phyloP scores from a whole-genome alignment of 805 yeast species.

The Yarrowia bubula region DNA sequence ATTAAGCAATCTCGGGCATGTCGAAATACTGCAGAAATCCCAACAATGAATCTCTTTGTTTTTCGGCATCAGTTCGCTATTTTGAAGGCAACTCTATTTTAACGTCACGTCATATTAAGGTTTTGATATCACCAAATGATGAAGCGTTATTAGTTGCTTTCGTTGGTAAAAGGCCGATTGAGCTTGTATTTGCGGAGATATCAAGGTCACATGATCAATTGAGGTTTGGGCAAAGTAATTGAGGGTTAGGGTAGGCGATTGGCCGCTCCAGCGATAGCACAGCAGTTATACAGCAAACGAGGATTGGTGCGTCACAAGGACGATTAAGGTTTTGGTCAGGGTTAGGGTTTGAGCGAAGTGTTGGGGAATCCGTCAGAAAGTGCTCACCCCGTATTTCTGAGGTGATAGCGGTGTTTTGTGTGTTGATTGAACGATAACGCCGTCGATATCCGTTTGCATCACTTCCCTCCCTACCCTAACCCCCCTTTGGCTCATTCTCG shows the following conservation, averaged over 20 bases:
- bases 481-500: neutral
- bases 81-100: slow-evolving; percentile 8
- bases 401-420: too few species aligned
- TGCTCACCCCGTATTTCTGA: too few species aligned
- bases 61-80: too few species aligned
- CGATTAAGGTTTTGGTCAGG: neutral
- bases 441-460: neutral
- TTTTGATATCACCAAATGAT: neutral
- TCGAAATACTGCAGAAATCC: too few species aligned
- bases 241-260: neutral
- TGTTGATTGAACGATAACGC: too few species aligned
- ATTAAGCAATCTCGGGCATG: too few species aligned
- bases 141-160: neutral
- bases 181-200: too few species aligned
- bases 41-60: too few species aligned
- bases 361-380: too few species aligned
- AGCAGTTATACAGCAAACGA: neutral
- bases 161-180: neutral
- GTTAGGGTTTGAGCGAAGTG: neutral
- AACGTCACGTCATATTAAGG: slow-evolving; percentile 10
- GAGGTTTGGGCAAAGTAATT: too few species aligned
- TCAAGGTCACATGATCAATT: neutral
- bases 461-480: neutral
- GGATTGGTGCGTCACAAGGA: neutral
- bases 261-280: neutral